phyloP scores from a whole-genome alignment of 2,329 filamentous ascomycete species.

The Fusarium dlaminii region DNA sequence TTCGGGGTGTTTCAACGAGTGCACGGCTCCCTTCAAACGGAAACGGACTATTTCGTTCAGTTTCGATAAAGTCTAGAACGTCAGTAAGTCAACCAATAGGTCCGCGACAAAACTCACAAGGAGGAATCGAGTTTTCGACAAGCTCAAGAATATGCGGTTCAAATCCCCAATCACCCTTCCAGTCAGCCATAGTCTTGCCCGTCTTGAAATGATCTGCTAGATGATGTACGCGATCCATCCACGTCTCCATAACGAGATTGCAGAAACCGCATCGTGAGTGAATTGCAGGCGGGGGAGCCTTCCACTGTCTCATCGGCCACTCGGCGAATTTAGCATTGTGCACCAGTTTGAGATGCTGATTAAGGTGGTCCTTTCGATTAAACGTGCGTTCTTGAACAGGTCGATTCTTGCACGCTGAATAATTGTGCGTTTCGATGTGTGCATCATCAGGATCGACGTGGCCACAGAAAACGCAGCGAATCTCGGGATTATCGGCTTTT shows the following conservation, averaged over 20 bases:
- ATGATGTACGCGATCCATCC: slow-evolving; percentile 49
- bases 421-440: slow-evolving; percentile 51
- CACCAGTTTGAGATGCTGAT: slow-evolving; percentile 53
- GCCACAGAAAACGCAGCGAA: slow-evolving; percentile 52
- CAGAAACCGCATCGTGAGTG: slow-evolving; percentile 54
- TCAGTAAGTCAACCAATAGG: fast-evolving
- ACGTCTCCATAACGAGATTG: slow-evolving; percentile 48
- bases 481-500: slow-evolving; percentile 46
- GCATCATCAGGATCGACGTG: slow-evolving; percentile 43
- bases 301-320: slow-evolving; percentile 48
- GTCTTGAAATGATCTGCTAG: slow-evolving; percentile 54
- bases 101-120: slow-evolving; percentile 42
- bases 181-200: slow-evolving; percentile 54
- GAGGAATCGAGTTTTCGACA: slow-evolving; percentile 54
- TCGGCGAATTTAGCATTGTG: slow-evolving; percentile 52
- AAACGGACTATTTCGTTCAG: slow-evolving; percentile 34
- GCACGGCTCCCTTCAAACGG: slow-evolving; percentile 30
- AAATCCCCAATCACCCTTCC: slow-evolving; percentile 56
- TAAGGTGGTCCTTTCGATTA: slow-evolving; percentile 55
- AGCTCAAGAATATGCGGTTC: slow-evolving; percentile 49
- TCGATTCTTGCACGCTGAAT: slow-evolving; percentile 60
- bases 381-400: slow-evolving; percentile 54
- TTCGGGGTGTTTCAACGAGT: slow-evolving; percentile 30
- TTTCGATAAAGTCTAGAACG: slow-evolving; percentile 28
- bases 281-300: slow-evolving; percentile 48